These are phyloP conservation scores for Acanthamoeba triangularis DNA, from an alignment of 208 protist genomes.

Conservation along the genomic window DNA sequence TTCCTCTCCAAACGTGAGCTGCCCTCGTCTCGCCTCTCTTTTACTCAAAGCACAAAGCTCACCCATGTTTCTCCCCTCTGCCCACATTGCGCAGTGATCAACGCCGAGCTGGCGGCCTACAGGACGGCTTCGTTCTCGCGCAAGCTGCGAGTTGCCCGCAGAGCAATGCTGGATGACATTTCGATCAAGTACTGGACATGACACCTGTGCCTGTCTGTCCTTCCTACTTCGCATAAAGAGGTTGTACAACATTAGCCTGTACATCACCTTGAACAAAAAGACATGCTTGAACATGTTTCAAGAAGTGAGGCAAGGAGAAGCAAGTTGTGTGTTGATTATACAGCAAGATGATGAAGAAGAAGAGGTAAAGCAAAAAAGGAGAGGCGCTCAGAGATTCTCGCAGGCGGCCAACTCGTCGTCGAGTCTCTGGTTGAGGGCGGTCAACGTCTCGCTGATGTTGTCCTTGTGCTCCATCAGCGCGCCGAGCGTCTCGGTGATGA, in stretches of 20 bases:
- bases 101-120: constrained; percentile 62
- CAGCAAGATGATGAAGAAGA: no score
- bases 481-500: background rate
- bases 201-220: background rate
- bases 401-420: background rate
- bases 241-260: background rate
- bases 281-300: no score
- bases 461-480: constrained; percentile 42
- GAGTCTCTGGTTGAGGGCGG: background rate
- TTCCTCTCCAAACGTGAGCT: constrained; percentile 51
- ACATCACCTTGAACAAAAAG: no score
- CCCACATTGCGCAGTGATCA: constrained; percentile 55
- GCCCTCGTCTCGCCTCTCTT: background rate
- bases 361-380: no score
- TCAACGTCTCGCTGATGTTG: background rate
- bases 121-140: constrained; percentile 14
- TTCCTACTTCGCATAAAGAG: no score
- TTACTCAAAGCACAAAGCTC: background rate
- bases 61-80: background rate
- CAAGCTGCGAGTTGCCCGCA: constrained; percentile 29
- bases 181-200: constrained; percentile 38
- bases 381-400: background rate
- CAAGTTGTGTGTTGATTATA: no score
- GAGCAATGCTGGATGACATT: constrained; percentile 56
- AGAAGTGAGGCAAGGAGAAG: no score